Percentiles rank a stretch among this genome's conserved stretches.
Conservation (phyloP, 331 rosid genomes). For the Rosa hybrid region DNA sequence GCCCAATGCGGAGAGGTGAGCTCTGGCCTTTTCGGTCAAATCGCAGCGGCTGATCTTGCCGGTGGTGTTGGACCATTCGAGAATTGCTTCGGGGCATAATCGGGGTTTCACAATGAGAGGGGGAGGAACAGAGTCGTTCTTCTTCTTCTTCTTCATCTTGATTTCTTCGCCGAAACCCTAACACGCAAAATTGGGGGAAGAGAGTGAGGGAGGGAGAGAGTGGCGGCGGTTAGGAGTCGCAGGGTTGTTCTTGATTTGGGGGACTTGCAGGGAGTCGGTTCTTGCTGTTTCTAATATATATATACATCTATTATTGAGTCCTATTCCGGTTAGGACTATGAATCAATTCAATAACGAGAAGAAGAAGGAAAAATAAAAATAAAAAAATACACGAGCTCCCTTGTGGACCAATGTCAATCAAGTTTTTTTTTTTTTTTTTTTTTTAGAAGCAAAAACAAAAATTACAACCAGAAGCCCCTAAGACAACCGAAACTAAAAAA, state of each 20-base stretch:
- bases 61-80: constrained; percentile 26
- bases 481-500: no score
- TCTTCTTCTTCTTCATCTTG: not conserved
- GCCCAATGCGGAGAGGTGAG: constrained; percentile 47
- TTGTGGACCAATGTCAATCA: no score
- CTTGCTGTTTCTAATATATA: not conserved
- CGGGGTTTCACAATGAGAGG: not conserved
- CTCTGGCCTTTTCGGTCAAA: constrained; percentile 31
- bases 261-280: not conserved
- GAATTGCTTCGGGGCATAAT: constrained; percentile 50
- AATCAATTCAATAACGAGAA: no score
- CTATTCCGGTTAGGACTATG: no score
- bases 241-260: not conserved
- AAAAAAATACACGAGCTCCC: no score
- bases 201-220: not conserved
- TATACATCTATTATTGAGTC: not conserved
- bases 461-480: no score
- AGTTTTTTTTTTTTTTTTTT: no score
- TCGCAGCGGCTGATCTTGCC: not conserved
- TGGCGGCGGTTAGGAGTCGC: not conserved
- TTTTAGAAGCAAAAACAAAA: no score
- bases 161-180: not conserved
- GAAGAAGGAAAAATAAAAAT: no score
- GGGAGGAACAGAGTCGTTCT: not conserved
- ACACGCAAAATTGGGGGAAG: not conserved